Percentiles rank a stretch among this genome's conserved stretches.
Conservation (phyloP, 1,139 yeast species). For the Candida neerlandica region DNA sequence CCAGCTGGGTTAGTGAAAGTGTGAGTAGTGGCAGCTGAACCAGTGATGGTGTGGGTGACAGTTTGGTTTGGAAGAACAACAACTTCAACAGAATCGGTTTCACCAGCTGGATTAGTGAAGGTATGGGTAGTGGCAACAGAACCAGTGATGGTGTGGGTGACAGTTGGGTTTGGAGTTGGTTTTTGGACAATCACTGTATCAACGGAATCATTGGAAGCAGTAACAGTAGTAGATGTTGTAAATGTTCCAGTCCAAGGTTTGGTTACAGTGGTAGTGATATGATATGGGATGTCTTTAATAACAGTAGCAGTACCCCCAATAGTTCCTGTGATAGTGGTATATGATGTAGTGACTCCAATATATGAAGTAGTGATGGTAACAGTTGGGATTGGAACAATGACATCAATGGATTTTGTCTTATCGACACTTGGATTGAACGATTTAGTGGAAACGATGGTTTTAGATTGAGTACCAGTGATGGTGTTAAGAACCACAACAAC, state of each 20-base stretch:
- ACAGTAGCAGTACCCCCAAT: conserved; percentile 18
- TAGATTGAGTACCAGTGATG: conserved; percentile 25
- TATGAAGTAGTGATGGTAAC: conserved; percentile 18
- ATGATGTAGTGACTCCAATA: conserved; percentile 2
- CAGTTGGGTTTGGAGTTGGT: conserved; percentile 17
- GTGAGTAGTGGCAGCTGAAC: too few relatives aligned
- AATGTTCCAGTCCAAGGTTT: conserved; percentile 18
- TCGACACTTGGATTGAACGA: conserved; percentile 16
- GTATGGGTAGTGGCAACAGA: conserved; percentile 14
- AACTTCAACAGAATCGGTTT: conserved; percentile 21
- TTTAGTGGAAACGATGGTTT: conserved; percentile 24
- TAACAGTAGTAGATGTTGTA: conserved; percentile 14
- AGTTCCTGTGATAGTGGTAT: not conserved
- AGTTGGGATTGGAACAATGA: conserved; percentile 19
- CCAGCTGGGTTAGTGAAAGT: too few relatives aligned
- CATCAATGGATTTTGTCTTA: conserved; percentile 22
- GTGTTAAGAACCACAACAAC: conserved; percentile 25
- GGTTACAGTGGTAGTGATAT: conserved; percentile 19
- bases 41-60: too few relatives aligned
- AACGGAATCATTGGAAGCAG: conserved; percentile 15
- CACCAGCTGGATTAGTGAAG: conserved; percentile 13
- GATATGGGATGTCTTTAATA: conserved; percentile 17
- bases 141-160: conserved; percentile 23
- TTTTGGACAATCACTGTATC: conserved; percentile 18
- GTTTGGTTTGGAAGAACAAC: too few relatives aligned